Evolutionary conservation across 202 grass and related monocot species (phyloP).

Genomic region (Brachypodium distachyon): DNA sequence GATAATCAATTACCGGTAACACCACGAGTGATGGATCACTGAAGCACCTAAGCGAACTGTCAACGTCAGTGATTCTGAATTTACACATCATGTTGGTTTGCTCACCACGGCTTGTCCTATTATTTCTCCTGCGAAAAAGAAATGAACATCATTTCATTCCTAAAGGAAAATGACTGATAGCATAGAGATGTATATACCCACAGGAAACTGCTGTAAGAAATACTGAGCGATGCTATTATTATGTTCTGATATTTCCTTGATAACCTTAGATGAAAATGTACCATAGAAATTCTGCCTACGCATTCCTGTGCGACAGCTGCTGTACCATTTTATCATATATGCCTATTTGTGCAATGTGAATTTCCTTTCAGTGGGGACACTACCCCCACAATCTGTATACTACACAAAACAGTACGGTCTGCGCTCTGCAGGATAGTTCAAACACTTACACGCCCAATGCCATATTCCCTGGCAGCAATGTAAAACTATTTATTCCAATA

Average conservation of each 20-base stretch:
- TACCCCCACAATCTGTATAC: neutral
- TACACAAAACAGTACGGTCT: neutral
- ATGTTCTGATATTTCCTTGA: neutral
- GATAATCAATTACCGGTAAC: slow-evolving; percentile 2
- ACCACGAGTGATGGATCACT: neutral
- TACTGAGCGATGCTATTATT: neutral
- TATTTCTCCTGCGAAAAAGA: slow-evolving; percentile 19
- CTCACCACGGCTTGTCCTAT: neutral
- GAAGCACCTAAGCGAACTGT: neutral
- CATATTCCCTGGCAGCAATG: neutral
- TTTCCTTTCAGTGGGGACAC: neutral
- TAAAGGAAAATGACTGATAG: neutral
- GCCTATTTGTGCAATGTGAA: neutral
- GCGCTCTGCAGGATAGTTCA: neutral
- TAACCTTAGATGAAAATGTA: neutral
- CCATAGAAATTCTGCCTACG: neutral
- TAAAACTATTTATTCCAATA: neutral
- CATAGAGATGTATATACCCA: neutral
- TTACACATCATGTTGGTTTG: neutral
- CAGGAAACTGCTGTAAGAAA: slow-evolving; percentile 15
- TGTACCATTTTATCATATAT: neutral
- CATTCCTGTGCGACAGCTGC: neutral
- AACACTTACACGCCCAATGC: neutral
- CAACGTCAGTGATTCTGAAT: neutral
- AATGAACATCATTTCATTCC: neutral